Evolutionary conservation across 2,329 filamentous ascomycete genomes (phyloP), one percentile per base, ranked within the genome.

Genomic region (Paecilomyces variotii): DNA sequence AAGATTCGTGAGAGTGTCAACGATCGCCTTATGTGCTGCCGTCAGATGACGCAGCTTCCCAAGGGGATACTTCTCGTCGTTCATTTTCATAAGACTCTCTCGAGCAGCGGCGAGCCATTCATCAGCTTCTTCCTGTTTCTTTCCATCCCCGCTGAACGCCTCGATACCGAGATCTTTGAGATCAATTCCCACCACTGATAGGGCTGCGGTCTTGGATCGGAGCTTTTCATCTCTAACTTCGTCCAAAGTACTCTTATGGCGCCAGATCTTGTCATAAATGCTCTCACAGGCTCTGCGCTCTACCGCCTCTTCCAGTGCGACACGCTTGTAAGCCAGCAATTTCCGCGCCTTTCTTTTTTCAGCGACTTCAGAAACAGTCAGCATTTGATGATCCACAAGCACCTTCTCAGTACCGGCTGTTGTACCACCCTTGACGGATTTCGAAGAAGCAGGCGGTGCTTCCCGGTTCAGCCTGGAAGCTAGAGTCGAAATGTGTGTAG

Each of bases 201-300:
- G 77, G 0, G 94, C 91, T 24, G 93, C 93, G 1, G 92, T 97
- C 68, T 96, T 94, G 9, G 94, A 99, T 30, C 94, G 85, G 55
- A 99, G 80, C 71, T 96, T 97, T 68, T 96, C 92, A 70, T 99
- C 94, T 68, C 93, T 85, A 11, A 94, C 92, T 74, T 97, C 93
- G 70, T 99, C 94, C 67, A 97, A 87, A 0, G 93, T 96, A 70
- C 83, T 94, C 60, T 88, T 85, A 72, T 99, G 94, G 53, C 91
- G 86, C 82, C 93, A 99, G 70, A 99, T 90, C 63, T 89, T 87
- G 59, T 87, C 82, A 69, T 97, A 97, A 53, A 93, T 87, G 56
- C 87, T 86, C 70, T 96, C 91, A 69, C 90, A 95, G 10, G 92
- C 83, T 62, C 89, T 85, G 63, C 90, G 84, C 72, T 99, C 94